Percentiles rank a stretch among this genome's conserved stretches.
These are phyloP conservation scores for Panellus pusillus DNA, from an alignment of 768 basidiomycete genomes.

Conservation along the genomic window DNA sequence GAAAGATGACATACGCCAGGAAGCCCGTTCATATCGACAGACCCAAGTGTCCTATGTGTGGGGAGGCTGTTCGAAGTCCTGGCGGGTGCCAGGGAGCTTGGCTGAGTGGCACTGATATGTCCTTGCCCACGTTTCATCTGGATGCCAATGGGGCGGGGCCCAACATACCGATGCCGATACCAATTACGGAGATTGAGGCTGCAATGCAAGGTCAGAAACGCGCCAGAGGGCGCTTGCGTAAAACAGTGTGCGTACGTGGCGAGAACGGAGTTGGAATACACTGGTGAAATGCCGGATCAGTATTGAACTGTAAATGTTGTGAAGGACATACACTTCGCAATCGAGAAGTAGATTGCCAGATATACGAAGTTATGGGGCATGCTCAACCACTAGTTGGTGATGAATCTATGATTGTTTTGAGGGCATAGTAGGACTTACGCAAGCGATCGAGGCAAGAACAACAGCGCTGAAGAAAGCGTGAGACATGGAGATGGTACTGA, in stretches of 20 bases:
- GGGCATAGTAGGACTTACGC: background rate
- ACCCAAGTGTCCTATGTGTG: background rate
- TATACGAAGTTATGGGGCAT: slow-evolving; percentile 19
- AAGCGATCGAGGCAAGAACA: slow-evolving; percentile 10
- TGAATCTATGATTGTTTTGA: background rate
- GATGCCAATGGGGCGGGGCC: slow-evolving; percentile 9
- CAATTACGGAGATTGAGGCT: slow-evolving; percentile 19
- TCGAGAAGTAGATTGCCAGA: slow-evolving; percentile 12
- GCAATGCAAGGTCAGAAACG: background rate
- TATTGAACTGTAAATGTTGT: background rate
- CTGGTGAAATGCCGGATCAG: background rate
- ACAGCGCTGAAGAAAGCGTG: slow-evolving; percentile 2
- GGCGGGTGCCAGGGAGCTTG: no score
- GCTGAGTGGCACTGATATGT: background rate
- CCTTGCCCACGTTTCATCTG: background rate
- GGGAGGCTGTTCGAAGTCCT: background rate
- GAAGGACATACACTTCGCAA: slow-evolving; percentile 5
- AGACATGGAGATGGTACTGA: background rate
- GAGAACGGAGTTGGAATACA: slow-evolving; percentile 17
- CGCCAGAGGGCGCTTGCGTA: background rate
- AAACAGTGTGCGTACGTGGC: slow-evolving; percentile 10
- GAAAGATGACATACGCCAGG: background rate
- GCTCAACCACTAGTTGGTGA: slow-evolving; percentile 8
- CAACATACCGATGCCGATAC: slow-evolving; percentile 18
- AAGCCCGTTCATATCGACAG: background rate